Evolutionary conservation across 2,329 filamentous ascomycete genomes (phyloP).

Genomic region (Clonostachys chloroleuca): DNA sequence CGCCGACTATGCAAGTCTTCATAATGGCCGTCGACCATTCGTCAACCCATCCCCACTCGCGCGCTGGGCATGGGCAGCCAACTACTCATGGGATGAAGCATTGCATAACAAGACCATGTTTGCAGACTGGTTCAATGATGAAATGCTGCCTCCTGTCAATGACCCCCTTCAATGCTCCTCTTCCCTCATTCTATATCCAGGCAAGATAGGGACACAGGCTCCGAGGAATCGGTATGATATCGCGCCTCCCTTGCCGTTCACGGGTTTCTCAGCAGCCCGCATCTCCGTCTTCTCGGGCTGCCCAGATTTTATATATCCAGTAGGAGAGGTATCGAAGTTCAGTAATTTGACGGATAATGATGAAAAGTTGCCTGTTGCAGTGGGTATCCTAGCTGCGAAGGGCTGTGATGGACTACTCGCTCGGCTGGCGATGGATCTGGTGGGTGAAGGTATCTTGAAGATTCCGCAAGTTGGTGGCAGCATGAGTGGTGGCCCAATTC

Average conservation of each 20-base stretch:
- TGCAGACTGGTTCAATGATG: conserved; percentile 37
- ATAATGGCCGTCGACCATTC: conserved; percentile 26
- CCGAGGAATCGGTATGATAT: conserved; percentile 26
- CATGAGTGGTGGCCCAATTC: background rate
- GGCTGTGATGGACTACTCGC: conserved; percentile 58
- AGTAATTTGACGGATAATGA: conserved; percentile 36
- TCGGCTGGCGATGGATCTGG: conserved; percentile 45
- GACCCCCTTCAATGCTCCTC: conserved; percentile 33
- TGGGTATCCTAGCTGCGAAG: conserved; percentile 51
- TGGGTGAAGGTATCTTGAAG: conserved; percentile 40
- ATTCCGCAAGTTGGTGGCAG: conserved; percentile 28
- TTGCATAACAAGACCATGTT: conserved; percentile 44
- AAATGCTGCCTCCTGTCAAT: conserved; percentile 34
- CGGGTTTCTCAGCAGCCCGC: conserved; percentile 33
- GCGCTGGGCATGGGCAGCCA: conserved; percentile 28
- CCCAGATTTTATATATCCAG: conserved; percentile 34
- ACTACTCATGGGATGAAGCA: conserved; percentile 26
- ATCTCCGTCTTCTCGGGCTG: conserved; percentile 26
- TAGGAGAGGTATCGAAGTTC: conserved; percentile 27
- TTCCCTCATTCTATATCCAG: conserved; percentile 41
- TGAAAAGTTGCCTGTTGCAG: conserved; percentile 50
- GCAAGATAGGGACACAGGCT: conserved; percentile 5
- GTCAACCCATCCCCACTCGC: conserved; percentile 25
- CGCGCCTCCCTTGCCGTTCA: conserved; percentile 33
- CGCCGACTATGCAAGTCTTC: conserved; percentile 25